A percentile compares a stretch with the other conserved stretches of the same genome.
These are phyloP conservation scores for Waltiozyma sp. DNA, from an alignment of 1,139 yeast species.

Conservation along the genomic window DNA sequence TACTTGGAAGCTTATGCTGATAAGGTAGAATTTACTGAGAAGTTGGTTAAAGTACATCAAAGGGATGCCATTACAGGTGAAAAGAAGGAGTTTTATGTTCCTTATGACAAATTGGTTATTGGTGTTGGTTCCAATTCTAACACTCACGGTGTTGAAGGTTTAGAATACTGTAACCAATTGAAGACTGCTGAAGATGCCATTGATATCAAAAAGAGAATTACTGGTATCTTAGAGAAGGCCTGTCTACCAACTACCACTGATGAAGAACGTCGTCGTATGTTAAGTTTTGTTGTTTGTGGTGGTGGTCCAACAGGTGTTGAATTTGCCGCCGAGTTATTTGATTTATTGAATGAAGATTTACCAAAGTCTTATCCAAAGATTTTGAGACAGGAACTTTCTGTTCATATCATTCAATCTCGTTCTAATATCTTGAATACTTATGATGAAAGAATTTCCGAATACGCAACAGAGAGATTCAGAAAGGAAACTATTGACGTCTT, in stretches of 20 bases:
- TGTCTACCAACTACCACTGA: constrained; percentile 49
- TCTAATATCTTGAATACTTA: constrained; percentile 54
- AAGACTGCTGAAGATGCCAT: constrained; percentile 61
- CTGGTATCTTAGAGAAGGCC: constrained; percentile 44
- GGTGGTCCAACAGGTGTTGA: constrained; percentile 70
- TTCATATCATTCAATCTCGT: constrained; percentile 55
- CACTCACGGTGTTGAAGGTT: constrained; percentile 56
- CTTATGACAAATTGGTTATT: constrained; percentile 52
- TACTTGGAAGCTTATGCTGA: constrained; percentile 47
- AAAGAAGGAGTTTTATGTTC: constrained; percentile 36
- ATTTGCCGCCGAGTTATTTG: constrained; percentile 55
- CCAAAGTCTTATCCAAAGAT: constrained; percentile 42
- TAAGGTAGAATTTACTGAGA: constrained; percentile 38
- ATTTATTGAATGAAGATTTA: constrained; percentile 48
- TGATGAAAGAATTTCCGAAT: constrained; percentile 47
- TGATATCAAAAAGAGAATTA: constrained; percentile 40
- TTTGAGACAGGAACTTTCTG: constrained; percentile 46
- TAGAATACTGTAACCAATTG: constrained; percentile 44
- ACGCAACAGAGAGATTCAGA: constrained; percentile 47
- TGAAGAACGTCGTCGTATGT: constrained; percentile 43
- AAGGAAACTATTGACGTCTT: constrained; percentile 48
- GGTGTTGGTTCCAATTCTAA: constrained; percentile 58
- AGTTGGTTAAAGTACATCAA: constrained; percentile 41
- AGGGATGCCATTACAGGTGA: constrained; percentile 28
- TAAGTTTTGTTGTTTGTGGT: constrained; percentile 57